Evolutionary conservation across 352 stramenopile species (phyloP).

Genomic region (Phytophthora pistaciae): DNA sequence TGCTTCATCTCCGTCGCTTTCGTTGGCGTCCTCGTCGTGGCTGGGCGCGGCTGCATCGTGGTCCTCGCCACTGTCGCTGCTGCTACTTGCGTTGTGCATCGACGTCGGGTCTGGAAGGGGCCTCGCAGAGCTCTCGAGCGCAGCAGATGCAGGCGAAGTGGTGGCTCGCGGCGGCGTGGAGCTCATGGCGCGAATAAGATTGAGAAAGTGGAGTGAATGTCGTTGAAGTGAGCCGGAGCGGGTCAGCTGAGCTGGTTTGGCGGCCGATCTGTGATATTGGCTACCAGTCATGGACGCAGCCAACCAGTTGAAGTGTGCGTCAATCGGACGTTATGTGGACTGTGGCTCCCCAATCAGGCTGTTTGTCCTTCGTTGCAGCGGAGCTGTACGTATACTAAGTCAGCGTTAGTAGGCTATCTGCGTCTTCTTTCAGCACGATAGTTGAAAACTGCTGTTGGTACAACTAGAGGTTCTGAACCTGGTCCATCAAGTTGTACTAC

Average conservation of each 20-base stretch:
- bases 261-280: too few relatives aligned
- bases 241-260: slow-evolving; percentile 18
- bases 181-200: slow-evolving; percentile 22
- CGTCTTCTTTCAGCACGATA: too few relatives aligned
- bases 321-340: too few relatives aligned
- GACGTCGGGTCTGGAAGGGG: neutral
- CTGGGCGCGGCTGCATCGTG: slow-evolving; percentile 7
- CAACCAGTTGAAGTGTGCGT: too few relatives aligned
- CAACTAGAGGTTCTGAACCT: too few relatives aligned
- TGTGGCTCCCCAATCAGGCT: too few relatives aligned
- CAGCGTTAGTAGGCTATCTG: too few relatives aligned
- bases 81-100: neutral
- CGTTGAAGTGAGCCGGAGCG: slow-evolving; percentile 22
- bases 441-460: too few relatives aligned
- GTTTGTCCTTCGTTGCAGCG: too few relatives aligned
- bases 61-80: slow-evolving; percentile 16
- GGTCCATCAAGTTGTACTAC: too few relatives aligned
- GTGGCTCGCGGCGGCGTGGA: neutral
- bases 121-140: neutral
- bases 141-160: slow-evolving; percentile 3
- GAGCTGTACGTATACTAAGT: too few relatives aligned
- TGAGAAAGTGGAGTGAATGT: slow-evolving; percentile 38
- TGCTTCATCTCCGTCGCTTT: neutral
- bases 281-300: too few relatives aligned
- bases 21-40: slow-evolving; percentile 10